Evolutionary conservation across 345 rosid genomes (phyloP).

Genomic region (Kandelia obovata): DNA sequence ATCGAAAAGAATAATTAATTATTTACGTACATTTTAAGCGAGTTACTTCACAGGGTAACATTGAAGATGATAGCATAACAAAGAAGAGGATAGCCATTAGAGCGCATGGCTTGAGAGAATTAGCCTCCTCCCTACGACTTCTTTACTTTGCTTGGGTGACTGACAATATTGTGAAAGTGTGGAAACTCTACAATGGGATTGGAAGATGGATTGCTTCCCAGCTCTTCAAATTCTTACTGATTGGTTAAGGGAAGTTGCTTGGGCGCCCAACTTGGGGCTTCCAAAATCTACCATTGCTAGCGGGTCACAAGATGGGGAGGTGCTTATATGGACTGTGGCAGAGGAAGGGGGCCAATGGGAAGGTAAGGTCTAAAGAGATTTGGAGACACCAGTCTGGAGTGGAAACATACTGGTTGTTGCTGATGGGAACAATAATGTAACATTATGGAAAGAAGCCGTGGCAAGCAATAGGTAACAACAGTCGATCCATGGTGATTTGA

Average conservation of each 20-base stretch:
- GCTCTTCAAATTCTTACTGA: background rate
- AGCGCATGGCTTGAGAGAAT: background rate
- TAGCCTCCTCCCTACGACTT: too few relatives aligned
- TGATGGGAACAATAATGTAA: too few relatives aligned
- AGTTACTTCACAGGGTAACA: conserved; percentile 4
- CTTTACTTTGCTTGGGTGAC: background rate
- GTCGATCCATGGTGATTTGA: too few relatives aligned
- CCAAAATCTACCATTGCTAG: too few relatives aligned
- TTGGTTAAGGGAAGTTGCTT: background rate
- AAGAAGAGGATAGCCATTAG: background rate
- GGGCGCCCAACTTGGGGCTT: background rate
- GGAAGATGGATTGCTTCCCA: conserved; percentile 1
- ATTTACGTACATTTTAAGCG: conserved; percentile 1
- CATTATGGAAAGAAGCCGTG: too few relatives aligned
- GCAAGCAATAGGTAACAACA: too few relatives aligned
- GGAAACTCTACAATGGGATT: background rate
- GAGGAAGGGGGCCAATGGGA: background rate
- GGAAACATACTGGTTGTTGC: too few relatives aligned
- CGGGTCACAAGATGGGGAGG: background rate
- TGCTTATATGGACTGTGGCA: background rate
- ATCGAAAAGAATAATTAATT: background rate
- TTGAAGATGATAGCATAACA: conserved; percentile 13
- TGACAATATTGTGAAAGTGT: background rate
- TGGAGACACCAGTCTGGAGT: too few relatives aligned
- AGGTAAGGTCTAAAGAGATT: background rate